Evolutionary conservation across 2,329 filamentous ascomycete genomes (phyloP), one percentile per base, ranked within the genome.

Genomic region (Cladosporium austrohemisphaericum): DNA sequence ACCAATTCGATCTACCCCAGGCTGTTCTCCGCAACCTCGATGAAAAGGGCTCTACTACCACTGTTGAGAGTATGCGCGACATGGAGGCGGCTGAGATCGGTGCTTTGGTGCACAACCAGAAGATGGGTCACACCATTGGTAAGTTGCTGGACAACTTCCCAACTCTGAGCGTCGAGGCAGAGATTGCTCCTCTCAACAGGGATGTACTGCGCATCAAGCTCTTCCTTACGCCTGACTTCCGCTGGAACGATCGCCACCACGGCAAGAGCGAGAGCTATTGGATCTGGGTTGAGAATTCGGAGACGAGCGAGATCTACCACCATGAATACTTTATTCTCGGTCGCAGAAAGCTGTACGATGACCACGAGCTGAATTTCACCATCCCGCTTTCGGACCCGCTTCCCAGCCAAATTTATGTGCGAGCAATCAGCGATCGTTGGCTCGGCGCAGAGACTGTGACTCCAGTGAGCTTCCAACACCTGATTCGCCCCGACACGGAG

Each of bases 221-320:
- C 0, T 88, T 78, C 59, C 78, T 98, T 14, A 88, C 85, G 1
- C 89, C 93, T 0, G 91, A 97, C 44, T 98, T 98, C 64, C 77
- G 76, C 29, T 98, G 93, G 93, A 95, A 95, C 59, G 92, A 97
- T 58, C 84, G 87, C 38, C 81, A 95, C 52, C 91, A 98, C 63
- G 94, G 94, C 14, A 89, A 84, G 2, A 96, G 92, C 0, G 93
- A 98, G 63, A 92, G 92, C 3, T 98, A 94, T 71, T 98, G 94
- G 80, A 86, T 98, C 51, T 98, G 93, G 94, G 92, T 98, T 3
- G 93, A 98, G 68, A 95, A 97, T 65, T 96, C 92, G 0, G 93
- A 97, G 60, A 96, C 91, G 0, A 91, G 89, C 0, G 91, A 97
- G 68, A 97, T 98, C 32, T 97, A 95, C 61, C 93, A 98, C 61